Evolutionary conservation across 345 rosid genomes (phyloP).

Genomic region (Gossypium raimondii): DNA sequence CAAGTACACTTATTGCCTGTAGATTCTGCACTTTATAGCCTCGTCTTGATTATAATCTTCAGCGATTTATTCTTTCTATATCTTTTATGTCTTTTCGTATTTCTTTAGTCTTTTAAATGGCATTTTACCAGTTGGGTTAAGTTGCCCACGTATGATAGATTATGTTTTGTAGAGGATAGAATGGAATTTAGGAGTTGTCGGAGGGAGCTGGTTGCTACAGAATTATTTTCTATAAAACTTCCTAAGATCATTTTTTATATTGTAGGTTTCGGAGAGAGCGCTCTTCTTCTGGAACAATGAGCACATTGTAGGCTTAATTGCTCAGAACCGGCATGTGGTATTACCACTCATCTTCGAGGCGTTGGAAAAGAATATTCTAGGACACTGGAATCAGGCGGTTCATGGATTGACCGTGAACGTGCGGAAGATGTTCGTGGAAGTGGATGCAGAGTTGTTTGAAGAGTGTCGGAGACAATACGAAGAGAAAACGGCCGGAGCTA

Average conservation of each 20-base stretch:
- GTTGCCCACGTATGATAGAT: background rate
- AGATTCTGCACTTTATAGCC: background rate
- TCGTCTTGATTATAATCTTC: background rate
- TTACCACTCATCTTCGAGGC: slow-evolving; percentile 71
- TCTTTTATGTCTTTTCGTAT: background rate
- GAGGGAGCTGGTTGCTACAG: background rate
- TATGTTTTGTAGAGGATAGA: background rate
- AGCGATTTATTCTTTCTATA: background rate
- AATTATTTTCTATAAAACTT: background rate
- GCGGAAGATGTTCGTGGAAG: slow-evolving; percentile 77
- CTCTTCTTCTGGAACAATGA: slow-evolving; percentile 92
- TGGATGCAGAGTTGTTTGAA: slow-evolving; percentile 75
- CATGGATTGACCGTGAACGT: slow-evolving; percentile 73
- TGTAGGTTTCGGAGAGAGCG: slow-evolving; percentile 88
- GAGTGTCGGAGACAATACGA: slow-evolving; percentile 58
- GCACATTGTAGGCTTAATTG: slow-evolving; percentile 68
- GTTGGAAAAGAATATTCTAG: slow-evolving; percentile 66
- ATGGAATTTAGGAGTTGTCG: background rate
- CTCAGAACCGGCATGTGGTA: slow-evolving; percentile 62
- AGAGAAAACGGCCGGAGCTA: slow-evolving; percentile 58
- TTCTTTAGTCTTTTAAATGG: background rate
- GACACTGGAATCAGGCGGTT: slow-evolving; percentile 89
- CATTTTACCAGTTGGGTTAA: background rate
- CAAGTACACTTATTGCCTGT: background rate
- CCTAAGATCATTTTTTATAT: slow-evolving; percentile 15